Evolutionary conservation across 768 basidiomycete genomes (phyloP), one percentile per base, ranked within the genome.

Genomic region (Collybia nuda): DNA sequence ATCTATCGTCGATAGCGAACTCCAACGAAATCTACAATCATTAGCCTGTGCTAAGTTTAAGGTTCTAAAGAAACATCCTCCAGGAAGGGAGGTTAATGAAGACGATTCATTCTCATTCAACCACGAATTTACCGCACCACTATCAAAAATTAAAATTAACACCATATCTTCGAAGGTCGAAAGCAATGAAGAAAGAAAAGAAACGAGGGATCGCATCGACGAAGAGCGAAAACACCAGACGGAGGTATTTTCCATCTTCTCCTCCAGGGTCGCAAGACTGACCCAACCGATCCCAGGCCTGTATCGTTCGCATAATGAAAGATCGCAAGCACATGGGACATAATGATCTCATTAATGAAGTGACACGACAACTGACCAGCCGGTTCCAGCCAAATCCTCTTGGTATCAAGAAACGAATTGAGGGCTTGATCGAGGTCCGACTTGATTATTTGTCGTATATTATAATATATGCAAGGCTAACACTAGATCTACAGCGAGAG

Each of bases 291-390:
- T 44, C 40, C n/a, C 42, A 99, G 95, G 97, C 97, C 1, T 98
- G 93, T 62, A 88, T 98, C 55, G 97, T 99, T 21, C 86, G 97
- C 26, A 85, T 98, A 23, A 98, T 99, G 96, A 98, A 98, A 71
- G 87, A 93, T 63, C 76, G 94, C 48, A 98, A 98, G 64, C 80
- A 81, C 47, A 86, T 98, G 84, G 71, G 77, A 5, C 93, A 98
- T 61, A 91, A 84, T 52, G 92, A 94, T 49, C 79, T 99, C 12
- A 76, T 98, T 53, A 88, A 86, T 58, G 95, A 98, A 67, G 93
- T 93, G 28, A 92, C 91, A 40, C 81, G 84, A 18, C 96, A 98
- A 58, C 70, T 99, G 3, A 76, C 89, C 17, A 75, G 75, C 50
- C 84, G 96, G 3, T 99, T 98, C 77, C 81, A 80, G 43, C 96